Conservation (phyloP, 305 asterid genomes). For the Lippia alba region DNA sequence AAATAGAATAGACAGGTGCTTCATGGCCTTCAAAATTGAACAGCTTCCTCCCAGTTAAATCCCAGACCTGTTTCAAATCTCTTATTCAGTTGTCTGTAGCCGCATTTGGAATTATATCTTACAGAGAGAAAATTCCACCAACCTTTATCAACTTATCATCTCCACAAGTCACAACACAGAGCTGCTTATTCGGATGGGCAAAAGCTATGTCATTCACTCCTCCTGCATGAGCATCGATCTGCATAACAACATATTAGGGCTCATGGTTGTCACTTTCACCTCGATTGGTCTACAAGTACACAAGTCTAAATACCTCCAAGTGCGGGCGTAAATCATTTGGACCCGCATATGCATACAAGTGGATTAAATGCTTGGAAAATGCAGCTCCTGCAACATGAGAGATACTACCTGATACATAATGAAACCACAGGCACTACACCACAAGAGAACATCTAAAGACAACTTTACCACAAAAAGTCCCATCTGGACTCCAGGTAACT, state of each 20-base stretch:
- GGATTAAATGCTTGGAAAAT: slow-evolving; percentile 77
- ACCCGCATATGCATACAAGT: slow-evolving; percentile 66
- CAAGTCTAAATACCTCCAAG: slow-evolving; percentile 57
- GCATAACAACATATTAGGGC: slow-evolving; percentile 36
- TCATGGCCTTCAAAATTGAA: slow-evolving; percentile 83
- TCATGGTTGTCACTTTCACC: slow-evolving; percentile 22
- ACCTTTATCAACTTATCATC: slow-evolving; percentile 86
- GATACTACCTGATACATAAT: slow-evolving; percentile 25
- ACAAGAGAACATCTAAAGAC: slow-evolving; percentile 23
- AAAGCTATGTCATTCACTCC: slow-evolving; percentile 80
- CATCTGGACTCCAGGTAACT: slow-evolving; percentile 91
- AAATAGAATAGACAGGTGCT: slow-evolving; percentile 83
- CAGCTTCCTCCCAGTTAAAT: slow-evolving; percentile 67
- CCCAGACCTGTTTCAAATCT: slow-evolving; percentile 74
- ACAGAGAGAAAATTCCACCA: slow-evolving; percentile 22
- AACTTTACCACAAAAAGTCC: slow-evolving; percentile 70
- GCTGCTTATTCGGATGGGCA: slow-evolving; percentile 85
- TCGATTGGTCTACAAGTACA: slow-evolving; percentile 16
- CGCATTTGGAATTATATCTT: slow-evolving; percentile 14
- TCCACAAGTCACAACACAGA: slow-evolving; percentile 80
- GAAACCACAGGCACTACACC: slow-evolving; percentile 19
- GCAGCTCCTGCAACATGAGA: slow-evolving; percentile 77
- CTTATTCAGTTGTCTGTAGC: slow-evolving; percentile 35
- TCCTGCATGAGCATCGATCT: slow-evolving; percentile 88
- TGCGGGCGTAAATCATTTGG: slow-evolving; percentile 73